Evolutionary conservation across 495 filamentous ascomycete genomes (phyloP), one percentile per base, ranked within the genome.

Genomic region (Baudoinia panamericana): DNA sequence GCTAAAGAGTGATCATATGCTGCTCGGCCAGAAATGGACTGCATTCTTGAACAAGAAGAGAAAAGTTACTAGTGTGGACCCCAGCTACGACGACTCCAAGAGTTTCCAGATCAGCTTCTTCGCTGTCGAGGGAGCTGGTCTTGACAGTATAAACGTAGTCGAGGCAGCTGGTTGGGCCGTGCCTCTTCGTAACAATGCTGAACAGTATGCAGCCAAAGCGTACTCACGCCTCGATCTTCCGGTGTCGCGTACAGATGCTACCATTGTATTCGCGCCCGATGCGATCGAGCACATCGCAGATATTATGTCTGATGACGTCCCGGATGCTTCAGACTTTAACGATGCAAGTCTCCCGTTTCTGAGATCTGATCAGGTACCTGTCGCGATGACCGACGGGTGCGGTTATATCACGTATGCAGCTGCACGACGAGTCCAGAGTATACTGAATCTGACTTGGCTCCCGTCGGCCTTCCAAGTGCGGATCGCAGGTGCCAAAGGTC

Each of bases 401-500:
- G 38, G 43, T 3, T 9, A 5, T 1, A 55, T 62, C 2, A 59
- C 59, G 1, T 31, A 48, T 1, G 57, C 50, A 0, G 48, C 45
- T 2, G 41, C 43, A 16, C 30, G 36, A 17, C 48, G 55, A 9
- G 54, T 53, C 45, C 33, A 27, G 17, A 30, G 4, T 9, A 6
- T 6, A 1, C 36, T 52, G 2, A 43, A 34, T 17, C 37, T 20
- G 5, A 36, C 27, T 4, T 49, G 46, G 3, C 67, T 78, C 0
- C 84, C 87, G 0, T 80, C 78, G 40, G 73, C 68, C 5, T 80
- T 92, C 36, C 88, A 95, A 60, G 88, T 67, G 9, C 68, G 88
- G 28, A 75, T 96, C 45, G 81, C 77, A 2, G 76, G 81, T 5
- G 82, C 84, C 1, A 95, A 96, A 58, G 90, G 90, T 2, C 62